Conservation (phyloP, 805 yeast genomes). For the Saturnispora sekii region DNA sequence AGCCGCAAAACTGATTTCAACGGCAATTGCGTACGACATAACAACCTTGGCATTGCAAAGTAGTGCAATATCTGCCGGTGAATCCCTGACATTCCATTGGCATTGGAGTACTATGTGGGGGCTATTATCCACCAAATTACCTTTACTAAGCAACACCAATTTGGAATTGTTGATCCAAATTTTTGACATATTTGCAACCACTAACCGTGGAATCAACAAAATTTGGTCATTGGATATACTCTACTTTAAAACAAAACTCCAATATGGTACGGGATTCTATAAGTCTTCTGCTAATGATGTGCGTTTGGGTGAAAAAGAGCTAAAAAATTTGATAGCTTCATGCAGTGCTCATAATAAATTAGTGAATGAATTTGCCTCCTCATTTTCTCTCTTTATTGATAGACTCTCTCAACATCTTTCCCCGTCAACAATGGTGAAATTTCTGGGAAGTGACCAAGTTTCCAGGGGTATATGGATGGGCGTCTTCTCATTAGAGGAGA, state of each 20-base stretch:
- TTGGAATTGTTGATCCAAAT: slow-evolving; percentile 1
- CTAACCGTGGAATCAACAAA: slow-evolving; percentile 1
- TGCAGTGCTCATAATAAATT: slow-evolving; percentile 23
- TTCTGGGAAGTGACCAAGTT: slow-evolving; percentile 34
- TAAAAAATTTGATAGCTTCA: slow-evolving; percentile 17
- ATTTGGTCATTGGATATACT: slow-evolving; percentile 8
- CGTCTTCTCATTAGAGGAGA: slow-evolving; percentile 50
- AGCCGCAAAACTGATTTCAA: slow-evolving; percentile 15
- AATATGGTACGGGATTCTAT: background rate
- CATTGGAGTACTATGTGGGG: slow-evolving; percentile 7
- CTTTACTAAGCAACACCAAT: background rate
- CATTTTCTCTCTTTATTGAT: slow-evolving; percentile 18
- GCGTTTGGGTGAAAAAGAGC: slow-evolving; percentile 11
- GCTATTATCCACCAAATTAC: slow-evolving; percentile 2
- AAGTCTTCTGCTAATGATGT: background rate
- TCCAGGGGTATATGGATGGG: slow-evolving; percentile 67
- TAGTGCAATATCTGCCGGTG: background rate
- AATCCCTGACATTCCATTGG: slow-evolving; percentile 1
- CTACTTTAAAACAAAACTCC: slow-evolving; percentile 10
- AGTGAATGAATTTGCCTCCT: slow-evolving; percentile 12
- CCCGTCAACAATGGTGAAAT: slow-evolving; percentile 18
- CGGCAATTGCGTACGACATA: slow-evolving; percentile 20
- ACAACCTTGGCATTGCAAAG: slow-evolving; percentile 16
- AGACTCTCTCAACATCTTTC: slow-evolving; percentile 20
- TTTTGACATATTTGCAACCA: background rate